A percentile compares a stretch with the other conserved stretches of the same genome.
Conservation (phyloP, 768 basidiomycete species). For the Tricholoma terreum region DNA sequence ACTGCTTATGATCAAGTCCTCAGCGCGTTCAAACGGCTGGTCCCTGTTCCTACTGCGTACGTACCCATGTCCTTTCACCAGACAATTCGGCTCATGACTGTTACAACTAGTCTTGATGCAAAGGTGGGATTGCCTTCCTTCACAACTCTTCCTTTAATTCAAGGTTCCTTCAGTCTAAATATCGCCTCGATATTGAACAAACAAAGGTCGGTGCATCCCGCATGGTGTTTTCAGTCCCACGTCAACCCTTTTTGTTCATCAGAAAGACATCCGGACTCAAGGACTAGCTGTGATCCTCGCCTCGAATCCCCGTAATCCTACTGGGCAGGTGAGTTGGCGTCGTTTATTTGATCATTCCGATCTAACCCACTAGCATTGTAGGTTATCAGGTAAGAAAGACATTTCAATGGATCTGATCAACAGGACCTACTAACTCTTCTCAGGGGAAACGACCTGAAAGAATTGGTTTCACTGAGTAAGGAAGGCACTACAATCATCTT, state of each 20-base stretch:
- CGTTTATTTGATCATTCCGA: neutral
- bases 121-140: constrained; percentile 22
- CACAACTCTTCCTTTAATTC: neutral
- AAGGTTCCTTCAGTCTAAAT: constrained; percentile 46
- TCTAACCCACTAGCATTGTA: constrained; percentile 13
- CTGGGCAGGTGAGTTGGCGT: constrained; percentile 66
- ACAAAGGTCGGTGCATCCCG: constrained; percentile 49
- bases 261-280: constrained; percentile 81
- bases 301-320: constrained; percentile 96
- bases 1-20: constrained; percentile 85
- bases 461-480: constrained; percentile 68
- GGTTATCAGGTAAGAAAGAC: constrained; percentile 48
- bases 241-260: constrained; percentile 34
- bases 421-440: constrained; percentile 1
- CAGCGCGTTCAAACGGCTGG: constrained; percentile 82
- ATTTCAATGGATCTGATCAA: neutral
- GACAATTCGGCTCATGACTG: neutral
- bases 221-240: neutral
- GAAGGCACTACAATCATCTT: constrained; percentile 83
- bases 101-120: constrained; percentile 25
- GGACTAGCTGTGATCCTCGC: constrained; percentile 83
- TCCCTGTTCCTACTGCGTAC: constrained; percentile 87
- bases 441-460: constrained; percentile 77
- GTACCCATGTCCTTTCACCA: constrained; percentile 22
- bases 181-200: constrained; percentile 75